These are phyloP conservation scores for Nemania sp. DNA, from an alignment of 2,329 filamentous ascomycete genomes.

Conservation along the genomic window DNA sequence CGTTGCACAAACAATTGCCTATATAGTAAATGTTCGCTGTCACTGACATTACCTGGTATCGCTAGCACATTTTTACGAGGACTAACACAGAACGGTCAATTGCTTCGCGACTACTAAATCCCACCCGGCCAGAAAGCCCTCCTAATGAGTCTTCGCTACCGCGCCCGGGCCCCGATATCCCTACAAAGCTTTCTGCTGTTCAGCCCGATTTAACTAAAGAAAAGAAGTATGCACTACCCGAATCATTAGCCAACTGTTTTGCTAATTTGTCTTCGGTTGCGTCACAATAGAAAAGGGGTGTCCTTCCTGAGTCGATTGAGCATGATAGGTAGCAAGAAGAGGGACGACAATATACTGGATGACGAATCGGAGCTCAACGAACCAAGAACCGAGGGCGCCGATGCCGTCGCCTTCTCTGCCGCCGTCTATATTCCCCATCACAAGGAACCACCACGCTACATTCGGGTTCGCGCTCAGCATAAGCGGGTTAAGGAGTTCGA, in stretches of 20 bases:
- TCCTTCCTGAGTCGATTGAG: slow-evolving; percentile 85
- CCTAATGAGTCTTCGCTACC: slow-evolving; percentile 45
- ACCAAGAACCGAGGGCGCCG: slow-evolving; percentile 74
- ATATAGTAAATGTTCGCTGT: not conserved
- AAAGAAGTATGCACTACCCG: slow-evolving; percentile 61
- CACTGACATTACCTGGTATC: slow-evolving; percentile 3
- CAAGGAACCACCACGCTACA: slow-evolving; percentile 88
- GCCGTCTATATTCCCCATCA: slow-evolving; percentile 83
- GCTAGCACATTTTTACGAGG: slow-evolving; percentile 51
- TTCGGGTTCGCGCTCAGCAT: slow-evolving; percentile 78
- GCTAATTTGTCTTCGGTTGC: slow-evolving; percentile 20
- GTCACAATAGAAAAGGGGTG: slow-evolving; percentile 69
- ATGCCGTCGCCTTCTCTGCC: slow-evolving; percentile 80
- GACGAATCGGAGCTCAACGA: slow-evolving; percentile 72
- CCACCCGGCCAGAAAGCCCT: slow-evolving; percentile 57
- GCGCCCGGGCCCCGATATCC: slow-evolving; percentile 47
- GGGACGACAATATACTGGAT: slow-evolving; percentile 58
- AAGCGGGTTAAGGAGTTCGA: slow-evolving; percentile 84
- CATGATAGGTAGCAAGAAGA: slow-evolving; percentile 80
- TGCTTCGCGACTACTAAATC: slow-evolving; percentile 53
- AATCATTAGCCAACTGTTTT: not conserved
- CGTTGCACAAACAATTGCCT: no score
- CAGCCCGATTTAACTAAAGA: slow-evolving; percentile 55
- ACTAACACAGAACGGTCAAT: slow-evolving; percentile 42
- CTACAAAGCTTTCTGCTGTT: slow-evolving; percentile 41